Base-by-base conservation (phyloP, 306 rosid genomes). In the Mimosa bimucronata region DNA sequence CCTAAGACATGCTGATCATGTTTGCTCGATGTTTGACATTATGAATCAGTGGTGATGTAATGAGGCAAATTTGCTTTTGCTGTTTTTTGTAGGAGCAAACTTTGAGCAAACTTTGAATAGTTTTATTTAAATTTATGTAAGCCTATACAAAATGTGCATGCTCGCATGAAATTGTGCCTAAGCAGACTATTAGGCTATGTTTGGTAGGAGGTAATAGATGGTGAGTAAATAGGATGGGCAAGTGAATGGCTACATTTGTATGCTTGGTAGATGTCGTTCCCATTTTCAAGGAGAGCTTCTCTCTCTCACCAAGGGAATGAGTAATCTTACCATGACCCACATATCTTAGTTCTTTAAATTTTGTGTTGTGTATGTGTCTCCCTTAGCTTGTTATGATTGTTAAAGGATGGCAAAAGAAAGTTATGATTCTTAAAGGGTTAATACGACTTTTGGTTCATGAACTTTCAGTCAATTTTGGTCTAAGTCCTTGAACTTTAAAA, bases 21-120 rank as follows among this genome's bases (percentile, higher is more conserved):
- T 75, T 68, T n/a, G 74, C 84, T 78, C 64, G 19, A 18, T 74
- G 45, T 61, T 79, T 38, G 15, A 48, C 65, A 16, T 65, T 42
- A 42, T 48, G 58, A 73, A 53, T 37, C 53, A 64, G 55, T 40
- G 40, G 65, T 21, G 28, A 65, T 37, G 34, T 2, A 67, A 28
- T 67, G 29, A 40, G 4, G 52, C 10, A 57, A 68, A 75, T 14
- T 34, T 79, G 9, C 64, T 40, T 25, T 7, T 75, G 41, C 21
- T 52, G 41, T 75, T n/a, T 15, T 69, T 79, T 72, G 41, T 76
- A 19, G 64, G 66, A 44, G 19, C 29, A 50, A 64, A 34, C 46
- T 26, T 23, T 57, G n/a, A 53, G n/a, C n/a, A n/a, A n/a, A n/a
- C n/a, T n/a, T n/a, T n/a, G n/a, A n/a, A 8, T 26, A 55, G 26